Evolutionary conservation across 139 green algal species (phyloP).

Genomic region (Closterium sp.): DNA sequence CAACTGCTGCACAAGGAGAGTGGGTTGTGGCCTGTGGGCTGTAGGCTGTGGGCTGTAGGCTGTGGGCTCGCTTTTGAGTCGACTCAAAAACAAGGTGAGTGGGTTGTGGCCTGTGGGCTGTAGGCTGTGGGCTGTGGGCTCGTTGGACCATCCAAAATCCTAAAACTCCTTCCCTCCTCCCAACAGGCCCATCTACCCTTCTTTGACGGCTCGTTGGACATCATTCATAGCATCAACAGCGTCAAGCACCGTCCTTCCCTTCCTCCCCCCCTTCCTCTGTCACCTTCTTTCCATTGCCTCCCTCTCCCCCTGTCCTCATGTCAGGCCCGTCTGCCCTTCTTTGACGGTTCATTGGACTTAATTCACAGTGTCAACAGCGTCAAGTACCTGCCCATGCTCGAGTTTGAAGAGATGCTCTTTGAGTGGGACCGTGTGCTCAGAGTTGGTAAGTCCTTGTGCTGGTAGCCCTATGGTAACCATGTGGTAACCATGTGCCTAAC

Average conservation of each 20-base stretch:
- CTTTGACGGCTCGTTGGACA: neutral
- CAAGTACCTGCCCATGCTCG: conserved; percentile 15
- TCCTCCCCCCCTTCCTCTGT: neutral
- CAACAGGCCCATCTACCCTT: neutral
- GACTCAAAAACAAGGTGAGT: too few relatives aligned
- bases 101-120: too few relatives aligned
- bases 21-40: neutral
- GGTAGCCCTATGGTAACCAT: conserved; percentile 10
- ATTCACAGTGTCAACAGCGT: conserved; percentile 9
- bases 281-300: neutral
- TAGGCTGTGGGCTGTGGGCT: too few relatives aligned
- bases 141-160: too few relatives aligned
- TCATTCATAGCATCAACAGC: neutral
- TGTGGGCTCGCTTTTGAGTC: too few relatives aligned
- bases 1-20: conserved; percentile 5
- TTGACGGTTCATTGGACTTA: neutral
- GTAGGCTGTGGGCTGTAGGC: too few relatives aligned
- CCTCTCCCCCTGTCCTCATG: neutral
- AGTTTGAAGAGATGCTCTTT: conserved; percentile 8
- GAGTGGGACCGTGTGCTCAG: conserved; percentile 14
- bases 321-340: conserved; percentile 4
- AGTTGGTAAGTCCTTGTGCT: conserved; percentile 29
- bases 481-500: too few relatives aligned
- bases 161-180: neutral
- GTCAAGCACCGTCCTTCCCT: neutral